Evolutionary conservation across 2,329 filamentous ascomycete species (phyloP), one percentile per base, ranked within the genome.

Genomic region (Colletotrichum cuscutae): DNA sequence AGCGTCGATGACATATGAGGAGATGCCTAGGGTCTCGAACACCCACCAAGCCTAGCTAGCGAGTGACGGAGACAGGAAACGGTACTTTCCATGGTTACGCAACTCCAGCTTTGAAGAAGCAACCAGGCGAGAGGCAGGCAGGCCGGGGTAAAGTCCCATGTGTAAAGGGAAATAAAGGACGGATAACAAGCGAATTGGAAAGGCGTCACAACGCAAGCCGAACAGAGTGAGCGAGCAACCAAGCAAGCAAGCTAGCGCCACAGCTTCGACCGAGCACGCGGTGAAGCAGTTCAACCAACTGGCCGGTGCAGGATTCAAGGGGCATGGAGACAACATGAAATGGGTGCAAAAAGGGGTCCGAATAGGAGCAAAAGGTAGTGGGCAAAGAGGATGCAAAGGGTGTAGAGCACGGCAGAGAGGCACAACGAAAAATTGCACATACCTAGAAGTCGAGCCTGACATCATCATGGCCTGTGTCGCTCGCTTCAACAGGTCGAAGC

Each of bases 391-490:
- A 32, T 58, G 30, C 13, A 46, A 11, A 71, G 54, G 56, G 35
- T 65, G 61, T 24, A 24, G 26, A 49, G 26, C 19, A 68, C 42
- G 35, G 65, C 73, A 77, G 75, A 74, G 30, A 71, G 70, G 77
- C 73, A 74, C 69, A 76, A 75, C 61, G 15, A 66, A 71, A 65
- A 42, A 64, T 35, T 56, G 57, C 52, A 67, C 74, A 60, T 59
- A 75, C 74, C 63, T 75, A 19, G 72, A 64, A 54, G 60, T 74
- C 59, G 73, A 65, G 52, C 84, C 90, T 82, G 88, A 90, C 84
- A 87, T 87, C 87, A 91, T 89, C 86, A 91, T 88, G 76, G 87
- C 87, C 78, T 90, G 88, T n/a, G 89, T 91, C 74, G 89, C 89
- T 80, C 89, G 85, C 78, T 87, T 85, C 75, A 91, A 80, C 76